These are phyloP conservation scores for Pascua sp. DNA, from an alignment of 1,284 basidiomycete genomes.

Conservation along the genomic window DNA sequence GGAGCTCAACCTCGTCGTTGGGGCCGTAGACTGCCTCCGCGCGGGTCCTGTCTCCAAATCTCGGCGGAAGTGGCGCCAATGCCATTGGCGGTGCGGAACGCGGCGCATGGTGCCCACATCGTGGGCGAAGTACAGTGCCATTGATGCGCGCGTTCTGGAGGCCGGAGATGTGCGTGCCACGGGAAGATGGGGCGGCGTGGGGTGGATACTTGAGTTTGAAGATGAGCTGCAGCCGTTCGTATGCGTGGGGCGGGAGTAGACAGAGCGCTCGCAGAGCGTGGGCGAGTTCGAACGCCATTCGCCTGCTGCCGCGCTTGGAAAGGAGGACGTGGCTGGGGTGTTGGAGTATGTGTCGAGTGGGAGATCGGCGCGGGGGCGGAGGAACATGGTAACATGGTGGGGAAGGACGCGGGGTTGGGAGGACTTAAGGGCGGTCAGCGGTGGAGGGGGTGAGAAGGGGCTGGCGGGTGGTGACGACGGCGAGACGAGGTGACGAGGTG, in stretches of 20 bases:
- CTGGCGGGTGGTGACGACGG: too few relatives aligned
- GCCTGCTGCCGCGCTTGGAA: too few relatives aligned
- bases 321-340: too few relatives aligned
- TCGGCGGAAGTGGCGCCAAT: background rate
- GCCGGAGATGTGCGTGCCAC: background rate
- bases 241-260: background rate
- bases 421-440: too few relatives aligned
- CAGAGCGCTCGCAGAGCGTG: constrained; percentile 10
- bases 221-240: background rate
- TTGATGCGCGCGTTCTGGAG: background rate
- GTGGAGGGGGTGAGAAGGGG: too few relatives aligned
- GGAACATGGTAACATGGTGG: background rate
- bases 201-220: constrained; percentile 2
- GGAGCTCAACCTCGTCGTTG: background rate
- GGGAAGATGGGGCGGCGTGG: background rate
- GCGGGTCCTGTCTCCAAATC: too few relatives aligned
- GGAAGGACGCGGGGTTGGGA: too few relatives aligned
- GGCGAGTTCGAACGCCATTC: constrained; percentile 8
- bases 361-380: background rate
- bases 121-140: background rate
- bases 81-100: background rate
- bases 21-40: too few relatives aligned
- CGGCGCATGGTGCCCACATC: background rate
- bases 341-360: background rate
- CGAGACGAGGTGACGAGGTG: too few relatives aligned